Evolutionary conservation across 257 asterid species (phyloP).

Genomic region (Salvia hispanica): DNA sequence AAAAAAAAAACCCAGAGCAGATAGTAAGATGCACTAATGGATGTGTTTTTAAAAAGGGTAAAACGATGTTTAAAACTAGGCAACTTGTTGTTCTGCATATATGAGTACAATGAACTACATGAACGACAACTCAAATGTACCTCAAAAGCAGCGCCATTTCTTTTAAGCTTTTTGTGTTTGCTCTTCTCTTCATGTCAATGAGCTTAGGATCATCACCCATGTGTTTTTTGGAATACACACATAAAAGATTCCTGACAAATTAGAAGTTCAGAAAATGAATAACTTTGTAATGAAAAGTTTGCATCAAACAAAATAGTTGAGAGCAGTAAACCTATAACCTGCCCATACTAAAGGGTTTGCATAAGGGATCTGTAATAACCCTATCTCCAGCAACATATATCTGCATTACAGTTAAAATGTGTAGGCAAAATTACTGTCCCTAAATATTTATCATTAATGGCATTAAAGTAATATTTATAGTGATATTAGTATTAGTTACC

Average conservation of each 20-base stretch:
- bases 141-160: slow-evolving; percentile 91
- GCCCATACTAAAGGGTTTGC: slow-evolving; percentile 99
- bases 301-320: slow-evolving; percentile 22
- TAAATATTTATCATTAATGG: slow-evolving; percentile 1
- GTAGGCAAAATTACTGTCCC: slow-evolving; percentile 27
- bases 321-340: slow-evolving; percentile 51
- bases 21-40: slow-evolving; percentile 17
- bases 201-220: slow-evolving; percentile 86
- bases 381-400: slow-evolving; percentile 95
- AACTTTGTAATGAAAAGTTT: slow-evolving; percentile 31
- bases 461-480: background rate
- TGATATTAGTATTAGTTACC: slow-evolving; percentile 35
- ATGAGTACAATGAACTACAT: slow-evolving; percentile 1
- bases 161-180: slow-evolving; percentile 92
- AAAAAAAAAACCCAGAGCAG: slow-evolving; percentile 4
- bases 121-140: slow-evolving; percentile 34
- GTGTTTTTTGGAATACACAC: slow-evolving; percentile 94
- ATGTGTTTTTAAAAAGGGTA: background rate
- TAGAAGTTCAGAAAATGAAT: slow-evolving; percentile 28
- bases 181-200: slow-evolving; percentile 78
- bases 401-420: slow-evolving; percentile 50
- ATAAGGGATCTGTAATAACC: slow-evolving; percentile 92
- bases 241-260: slow-evolving; percentile 77
- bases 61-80: background rate
- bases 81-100: slow-evolving; percentile 18